Conservation (phyloP, 169 alveolate species). For the Prorocentrum cordatum region DNA sequence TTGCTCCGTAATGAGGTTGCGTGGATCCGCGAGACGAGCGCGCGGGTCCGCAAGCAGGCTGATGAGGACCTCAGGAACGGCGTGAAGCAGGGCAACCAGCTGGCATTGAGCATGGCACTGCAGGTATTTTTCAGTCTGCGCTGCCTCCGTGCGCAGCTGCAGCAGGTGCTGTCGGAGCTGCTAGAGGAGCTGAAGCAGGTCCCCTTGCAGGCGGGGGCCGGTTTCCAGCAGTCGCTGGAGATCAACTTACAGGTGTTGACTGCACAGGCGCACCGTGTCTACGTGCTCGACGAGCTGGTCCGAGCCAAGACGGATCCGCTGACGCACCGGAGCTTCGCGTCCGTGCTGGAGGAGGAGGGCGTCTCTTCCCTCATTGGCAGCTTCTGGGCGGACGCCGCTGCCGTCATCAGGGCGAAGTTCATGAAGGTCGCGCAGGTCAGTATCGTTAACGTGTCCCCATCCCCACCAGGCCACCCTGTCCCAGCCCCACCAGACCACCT, state of each 20-base stretch:
- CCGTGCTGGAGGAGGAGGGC: constrained; percentile 20
- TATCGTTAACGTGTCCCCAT: no score
- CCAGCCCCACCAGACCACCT: no score
- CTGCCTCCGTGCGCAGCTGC: constrained; percentile 6
- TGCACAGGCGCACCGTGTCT: constrained; percentile 51
- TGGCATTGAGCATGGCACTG: constrained; percentile 42
- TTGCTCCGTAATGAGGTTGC: constrained; percentile 23
- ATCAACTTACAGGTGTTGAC: constrained; percentile 17
- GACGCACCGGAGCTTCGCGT: constrained; percentile 13
- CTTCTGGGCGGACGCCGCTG: constrained; percentile 28
- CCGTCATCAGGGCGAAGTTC: neutral
- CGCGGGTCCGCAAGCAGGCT: constrained; percentile 29
- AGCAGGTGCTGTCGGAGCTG: constrained; percentile 27
- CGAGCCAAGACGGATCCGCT: constrained; percentile 22
- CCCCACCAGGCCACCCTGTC: no score
- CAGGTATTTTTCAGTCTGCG: constrained; percentile 46
- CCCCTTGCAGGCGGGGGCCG: constrained; percentile 14
- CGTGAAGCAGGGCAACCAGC: constrained; percentile 36
- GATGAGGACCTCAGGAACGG: constrained; percentile 25
- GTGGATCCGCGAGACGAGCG: constrained; percentile 52
- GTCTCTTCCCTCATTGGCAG: neutral
- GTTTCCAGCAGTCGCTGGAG: constrained; percentile 14
- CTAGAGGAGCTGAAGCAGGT: constrained; percentile 35
- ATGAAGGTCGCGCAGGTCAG: no score
- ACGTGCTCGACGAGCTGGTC: neutral